These are phyloP conservation scores for Capsella bursapastoris DNA, from an alignment of 345 rosid genomes.

Conservation along the genomic window DNA sequence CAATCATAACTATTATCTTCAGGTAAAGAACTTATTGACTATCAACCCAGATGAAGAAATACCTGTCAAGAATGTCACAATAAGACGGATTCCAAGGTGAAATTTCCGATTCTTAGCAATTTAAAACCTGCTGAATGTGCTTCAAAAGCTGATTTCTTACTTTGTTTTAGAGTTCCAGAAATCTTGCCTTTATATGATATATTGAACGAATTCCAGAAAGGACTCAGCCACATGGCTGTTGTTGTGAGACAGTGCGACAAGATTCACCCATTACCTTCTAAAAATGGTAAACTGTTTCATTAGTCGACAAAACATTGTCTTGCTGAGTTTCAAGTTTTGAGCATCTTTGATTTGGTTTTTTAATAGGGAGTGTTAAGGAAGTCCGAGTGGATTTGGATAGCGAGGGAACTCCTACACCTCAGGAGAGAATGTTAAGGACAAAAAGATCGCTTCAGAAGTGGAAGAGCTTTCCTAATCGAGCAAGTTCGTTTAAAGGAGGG, in stretches of 20 bases:
- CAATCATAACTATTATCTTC: conserved; percentile 1
- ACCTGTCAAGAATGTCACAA: conserved; percentile 83
- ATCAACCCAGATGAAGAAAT: conserved; percentile 79
- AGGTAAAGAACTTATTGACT: conserved; percentile 89
- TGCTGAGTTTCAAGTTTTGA: conserved; percentile 15
- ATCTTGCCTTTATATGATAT: conserved; percentile 89
- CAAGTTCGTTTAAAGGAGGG: conserved; percentile 46
- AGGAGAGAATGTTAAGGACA: conserved; percentile 56
- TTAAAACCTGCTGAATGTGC: conserved; percentile 5
- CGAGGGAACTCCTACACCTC: conserved; percentile 49
- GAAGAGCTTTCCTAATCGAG: conserved; percentile 77
- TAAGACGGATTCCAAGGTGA: conserved; percentile 92
- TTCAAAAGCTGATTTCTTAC: conserved; percentile 29
- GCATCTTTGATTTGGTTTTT: conserved; percentile 28
- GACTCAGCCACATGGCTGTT: conserved; percentile 99
- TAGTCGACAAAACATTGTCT: not conserved
- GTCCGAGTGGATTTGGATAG: conserved; percentile 63
- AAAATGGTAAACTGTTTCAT: conserved; percentile 27
- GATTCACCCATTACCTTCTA: conserved; percentile 36
- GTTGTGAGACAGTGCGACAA: conserved; percentile 64
- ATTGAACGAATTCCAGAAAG: conserved; percentile 97
- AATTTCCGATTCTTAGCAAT: conserved; percentile 20
- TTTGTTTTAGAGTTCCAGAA: conserved; percentile 67
- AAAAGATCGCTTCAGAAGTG: conserved; percentile 77
- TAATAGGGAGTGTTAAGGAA: conserved; percentile 56